Evolutionary conservation across 495 filamentous ascomycete species (phyloP).

Genomic region (Parathielavia hyrcaniae): DNA sequence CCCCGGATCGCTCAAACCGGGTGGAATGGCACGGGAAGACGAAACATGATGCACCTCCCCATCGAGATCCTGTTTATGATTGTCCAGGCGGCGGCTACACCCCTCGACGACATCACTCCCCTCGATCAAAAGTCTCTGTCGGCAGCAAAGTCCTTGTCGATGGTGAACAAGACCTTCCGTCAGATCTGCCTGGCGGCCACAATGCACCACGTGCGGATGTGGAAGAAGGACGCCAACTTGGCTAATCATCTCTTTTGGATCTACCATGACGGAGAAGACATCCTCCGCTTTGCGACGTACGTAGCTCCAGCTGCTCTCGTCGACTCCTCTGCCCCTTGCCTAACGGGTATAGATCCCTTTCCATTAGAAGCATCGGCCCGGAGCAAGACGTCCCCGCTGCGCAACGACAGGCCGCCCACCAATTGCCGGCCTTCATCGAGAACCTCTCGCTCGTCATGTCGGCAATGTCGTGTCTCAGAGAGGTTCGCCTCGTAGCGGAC

Average conservation of each 20-base stretch:
- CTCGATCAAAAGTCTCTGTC: background rate
- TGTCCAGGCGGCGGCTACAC: constrained; percentile 21
- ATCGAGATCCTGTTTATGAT: constrained; percentile 6
- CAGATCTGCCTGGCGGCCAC: background rate
- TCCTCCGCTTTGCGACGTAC: background rate
- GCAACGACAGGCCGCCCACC: too few species aligned
- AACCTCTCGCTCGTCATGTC: background rate
- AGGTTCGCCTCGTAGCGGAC: background rate
- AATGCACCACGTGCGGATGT: background rate
- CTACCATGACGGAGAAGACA: background rate
- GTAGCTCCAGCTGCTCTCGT: background rate
- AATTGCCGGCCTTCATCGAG: background rate
- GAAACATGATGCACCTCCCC: background rate
- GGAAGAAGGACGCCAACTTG: background rate
- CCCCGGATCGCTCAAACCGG: too few species aligned
- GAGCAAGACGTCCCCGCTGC: background rate
- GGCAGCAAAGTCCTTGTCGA: background rate
- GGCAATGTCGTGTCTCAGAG: background rate
- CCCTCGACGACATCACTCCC: constrained; percentile 11
- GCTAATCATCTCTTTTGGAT: background rate
- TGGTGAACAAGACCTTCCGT: background rate
- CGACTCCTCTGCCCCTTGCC: background rate
- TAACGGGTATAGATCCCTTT: background rate
- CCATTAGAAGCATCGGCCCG: background rate
- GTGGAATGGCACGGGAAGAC: too few species aligned